Conservation (phyloP, 176 grass and related monocot species). For the Carex parvula region DNA sequence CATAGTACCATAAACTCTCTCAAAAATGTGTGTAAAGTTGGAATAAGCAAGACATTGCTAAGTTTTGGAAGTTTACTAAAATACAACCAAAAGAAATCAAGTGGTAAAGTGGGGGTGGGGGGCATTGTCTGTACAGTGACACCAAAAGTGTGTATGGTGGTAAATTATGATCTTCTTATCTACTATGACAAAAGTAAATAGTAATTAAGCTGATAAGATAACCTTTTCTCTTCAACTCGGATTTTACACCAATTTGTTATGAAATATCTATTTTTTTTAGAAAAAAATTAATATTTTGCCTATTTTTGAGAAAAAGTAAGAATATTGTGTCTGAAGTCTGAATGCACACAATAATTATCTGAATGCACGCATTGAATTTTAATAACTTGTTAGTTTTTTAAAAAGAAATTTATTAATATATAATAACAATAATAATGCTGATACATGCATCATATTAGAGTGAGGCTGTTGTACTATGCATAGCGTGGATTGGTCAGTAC, state of each 20-base stretch:
- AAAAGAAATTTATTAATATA: too few species aligned
- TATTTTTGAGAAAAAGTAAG: not conserved
- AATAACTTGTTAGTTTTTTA: too few species aligned
- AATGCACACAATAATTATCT: not conserved
- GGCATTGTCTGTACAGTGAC: not conserved
- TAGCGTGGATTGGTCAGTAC: too few species aligned
- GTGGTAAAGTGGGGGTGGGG: not conserved
- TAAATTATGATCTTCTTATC: not conserved
- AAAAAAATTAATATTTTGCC: not conserved
- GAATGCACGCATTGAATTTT: not conserved
- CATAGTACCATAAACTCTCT: too few species aligned
- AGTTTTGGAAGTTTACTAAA: not conserved
- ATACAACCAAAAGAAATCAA: not conserved
- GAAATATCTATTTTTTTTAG: not conserved
- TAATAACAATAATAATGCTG: too few species aligned
- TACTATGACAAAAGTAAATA: not conserved
- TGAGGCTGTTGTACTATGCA: too few species aligned
- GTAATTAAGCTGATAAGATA: not conserved
- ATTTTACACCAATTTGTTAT: not conserved
- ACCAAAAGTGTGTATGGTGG: too few species aligned
- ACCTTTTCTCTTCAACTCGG: not conserved
- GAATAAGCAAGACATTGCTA: not conserved
- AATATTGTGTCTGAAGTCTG: not conserved
- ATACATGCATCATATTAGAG: too few species aligned
- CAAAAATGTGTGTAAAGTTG: too few species aligned